These are phyloP conservation scores for Kockiozyma suomiensis DNA, from an alignment of 805 yeast genomes.

Conservation along the genomic window DNA sequence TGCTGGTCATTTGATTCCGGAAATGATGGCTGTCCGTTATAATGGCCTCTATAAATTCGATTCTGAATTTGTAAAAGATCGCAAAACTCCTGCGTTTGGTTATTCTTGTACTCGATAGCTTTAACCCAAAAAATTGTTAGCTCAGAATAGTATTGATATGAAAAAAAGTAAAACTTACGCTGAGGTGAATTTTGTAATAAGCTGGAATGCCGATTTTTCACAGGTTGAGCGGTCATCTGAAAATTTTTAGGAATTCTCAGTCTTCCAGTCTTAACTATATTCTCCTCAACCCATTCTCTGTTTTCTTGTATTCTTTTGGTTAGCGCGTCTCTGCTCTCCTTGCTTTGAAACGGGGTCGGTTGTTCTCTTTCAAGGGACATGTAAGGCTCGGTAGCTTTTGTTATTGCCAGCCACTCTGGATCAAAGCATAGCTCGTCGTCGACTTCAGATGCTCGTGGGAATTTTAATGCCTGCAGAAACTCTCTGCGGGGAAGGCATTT, in stretches of 20 bases:
- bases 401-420: slow-evolving; percentile 46
- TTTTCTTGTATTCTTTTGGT: slow-evolving; percentile 30
- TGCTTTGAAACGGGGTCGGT: slow-evolving; percentile 9
- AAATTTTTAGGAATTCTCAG: slow-evolving; percentile 41
- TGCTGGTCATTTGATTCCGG: background rate
- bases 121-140: background rate
- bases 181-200: background rate
- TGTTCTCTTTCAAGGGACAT: slow-evolving; percentile 19
- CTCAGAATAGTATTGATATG: background rate
- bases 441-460: background rate
- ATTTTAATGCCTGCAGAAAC: slow-evolving; percentile 54
- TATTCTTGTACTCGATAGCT: slow-evolving; percentile 33
- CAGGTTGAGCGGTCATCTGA: slow-evolving; percentile 26
- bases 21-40: too few relatives aligned
- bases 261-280: slow-evolving; percentile 35
- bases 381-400: slow-evolving; percentile 37
- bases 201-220: background rate
- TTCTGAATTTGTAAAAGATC: slow-evolving; percentile 35
- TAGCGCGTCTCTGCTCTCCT: slow-evolving; percentile 19
- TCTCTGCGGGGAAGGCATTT: slow-evolving; percentile 72
- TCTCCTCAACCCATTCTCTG: slow-evolving; percentile 40
- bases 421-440: slow-evolving; percentile 37
- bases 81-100: slow-evolving; percentile 40
- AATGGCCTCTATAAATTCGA: slow-evolving; percentile 14
- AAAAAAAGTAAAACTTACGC: background rate